These are phyloP conservation scores for Eimeria acervulina DNA, from an alignment of 169 alveolate species.

Conservation along the genomic window DNA sequence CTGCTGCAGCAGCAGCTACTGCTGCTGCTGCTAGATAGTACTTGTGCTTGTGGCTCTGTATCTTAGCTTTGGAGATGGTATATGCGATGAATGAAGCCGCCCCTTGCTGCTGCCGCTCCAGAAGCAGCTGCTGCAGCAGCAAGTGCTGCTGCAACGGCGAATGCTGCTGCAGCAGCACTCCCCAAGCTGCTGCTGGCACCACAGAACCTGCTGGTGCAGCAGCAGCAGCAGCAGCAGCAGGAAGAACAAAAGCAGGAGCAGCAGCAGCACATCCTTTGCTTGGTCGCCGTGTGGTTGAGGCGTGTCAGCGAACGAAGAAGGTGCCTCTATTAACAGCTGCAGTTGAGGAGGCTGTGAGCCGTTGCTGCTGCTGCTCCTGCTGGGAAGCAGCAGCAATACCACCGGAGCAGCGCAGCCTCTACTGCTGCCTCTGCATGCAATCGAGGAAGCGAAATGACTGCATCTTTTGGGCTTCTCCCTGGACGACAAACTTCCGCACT, in stretches of 20 bases:
- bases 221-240: constrained; percentile 6
- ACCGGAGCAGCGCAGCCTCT: constrained; percentile 32
- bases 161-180: constrained; percentile 14
- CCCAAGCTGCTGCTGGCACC: not conserved
- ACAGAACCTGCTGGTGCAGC: not conserved
- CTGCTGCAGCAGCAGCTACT: not conserved
- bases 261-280: not conserved
- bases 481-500: constrained; percentile 5
- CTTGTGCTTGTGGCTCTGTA: not conserved
- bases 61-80: not conserved
- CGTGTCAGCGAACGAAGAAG: constrained; percentile 2
- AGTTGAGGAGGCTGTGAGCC: constrained; percentile 17
- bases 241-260: not conserved
- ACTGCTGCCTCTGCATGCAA: constrained; percentile 71
- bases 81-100: not conserved
- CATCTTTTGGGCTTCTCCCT: constrained; percentile 28
- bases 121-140: constrained; percentile 1
- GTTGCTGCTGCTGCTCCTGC: constrained; percentile 54
- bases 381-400: constrained; percentile 43
- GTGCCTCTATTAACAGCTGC: constrained; percentile 36
- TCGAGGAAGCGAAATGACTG: not conserved
- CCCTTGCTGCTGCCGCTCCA: not conserved
- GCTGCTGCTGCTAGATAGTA: not conserved
- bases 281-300: not conserved
- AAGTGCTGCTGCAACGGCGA: not conserved